Conservation (phyloP, 2,329 filamentous ascomycete genomes). For the Lachnellula suecica region DNA sequence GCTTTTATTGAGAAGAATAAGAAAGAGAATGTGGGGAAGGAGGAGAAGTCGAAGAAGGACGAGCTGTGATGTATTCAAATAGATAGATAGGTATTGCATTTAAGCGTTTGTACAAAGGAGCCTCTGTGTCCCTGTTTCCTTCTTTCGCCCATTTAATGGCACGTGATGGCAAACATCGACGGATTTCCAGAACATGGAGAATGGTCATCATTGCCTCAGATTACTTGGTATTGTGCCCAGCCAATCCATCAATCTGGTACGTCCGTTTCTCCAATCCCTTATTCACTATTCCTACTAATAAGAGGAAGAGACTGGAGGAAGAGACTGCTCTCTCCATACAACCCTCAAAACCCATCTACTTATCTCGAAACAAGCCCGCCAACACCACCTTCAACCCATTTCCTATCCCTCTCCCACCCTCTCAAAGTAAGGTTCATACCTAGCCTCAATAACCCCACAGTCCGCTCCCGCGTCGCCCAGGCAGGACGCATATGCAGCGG, state of each 20-base stretch:
- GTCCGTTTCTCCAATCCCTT: too few species aligned
- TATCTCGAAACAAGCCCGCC: slow-evolving; percentile 7
- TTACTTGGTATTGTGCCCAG: too few species aligned
- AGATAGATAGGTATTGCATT: background rate
- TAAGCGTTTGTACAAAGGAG: background rate
- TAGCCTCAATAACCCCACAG: slow-evolving; percentile 40
- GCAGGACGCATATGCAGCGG: slow-evolving; percentile 34
- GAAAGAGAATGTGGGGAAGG: slow-evolving; percentile 6
- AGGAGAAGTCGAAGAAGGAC: background rate
- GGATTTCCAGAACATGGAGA: too few species aligned
- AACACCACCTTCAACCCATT: slow-evolving; percentile 39
- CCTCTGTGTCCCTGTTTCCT: too few species aligned
- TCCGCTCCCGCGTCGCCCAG: slow-evolving; percentile 48
- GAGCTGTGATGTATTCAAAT: background rate
- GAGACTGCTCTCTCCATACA: too few species aligned
- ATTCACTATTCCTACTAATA: too few species aligned
- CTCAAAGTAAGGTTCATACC: slow-evolving; percentile 52
- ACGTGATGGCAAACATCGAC: too few species aligned
- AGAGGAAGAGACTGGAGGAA: too few species aligned
- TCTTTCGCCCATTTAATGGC: too few species aligned
- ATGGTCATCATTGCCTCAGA: too few species aligned
- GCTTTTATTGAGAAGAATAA: slow-evolving; percentile 48
- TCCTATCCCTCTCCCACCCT: slow-evolving; percentile 49
- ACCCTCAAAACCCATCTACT: background rate
- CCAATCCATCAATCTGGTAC: too few species aligned